A percentile compares a stretch with the other conserved stretches of the same genome.
Evolutionary conservation across 306 rosid genomes (phyloP).

Genomic region (Crataegus laevigata): DNA sequence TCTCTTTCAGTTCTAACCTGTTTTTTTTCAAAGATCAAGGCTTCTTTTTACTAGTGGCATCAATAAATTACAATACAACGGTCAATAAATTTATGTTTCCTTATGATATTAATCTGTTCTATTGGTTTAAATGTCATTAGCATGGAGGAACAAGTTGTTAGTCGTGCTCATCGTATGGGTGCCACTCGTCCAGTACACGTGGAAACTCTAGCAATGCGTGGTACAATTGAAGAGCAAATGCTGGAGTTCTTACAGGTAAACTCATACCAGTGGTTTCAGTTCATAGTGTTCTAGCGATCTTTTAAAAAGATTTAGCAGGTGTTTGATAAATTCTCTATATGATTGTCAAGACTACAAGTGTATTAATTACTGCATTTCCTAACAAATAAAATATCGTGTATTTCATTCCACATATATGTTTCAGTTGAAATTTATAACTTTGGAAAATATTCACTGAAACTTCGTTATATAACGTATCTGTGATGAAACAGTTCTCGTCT

Average conservation of each 20-base stretch:
- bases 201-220: constrained; percentile 87
- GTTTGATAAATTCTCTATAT: not conserved
- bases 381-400: not conserved
- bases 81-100: not conserved
- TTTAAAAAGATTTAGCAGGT: not conserved
- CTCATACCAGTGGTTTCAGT: not conserved
- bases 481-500: not conserved
- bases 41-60: not conserved
- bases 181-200: constrained; percentile 90
- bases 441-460: not conserved
- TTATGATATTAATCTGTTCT: constrained; percentile 1
- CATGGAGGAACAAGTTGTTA: constrained; percentile 97
- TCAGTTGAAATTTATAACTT: not conserved
- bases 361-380: not conserved
- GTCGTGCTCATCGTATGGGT: constrained; percentile 99
- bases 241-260: constrained; percentile 67
- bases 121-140: constrained; percentile 32
- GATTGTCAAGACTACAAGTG: not conserved
- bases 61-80: not conserved
- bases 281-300: not conserved
- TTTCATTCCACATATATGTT: not conserved
- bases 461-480: not conserved
- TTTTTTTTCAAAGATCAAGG: not conserved
- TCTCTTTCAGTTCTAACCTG: not conserved
- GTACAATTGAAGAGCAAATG: constrained; percentile 98